These are phyloP conservation scores for Trichophyton equinum DNA, from an alignment of 2,329 filamentous ascomycete genomes.

Conservation along the genomic window DNA sequence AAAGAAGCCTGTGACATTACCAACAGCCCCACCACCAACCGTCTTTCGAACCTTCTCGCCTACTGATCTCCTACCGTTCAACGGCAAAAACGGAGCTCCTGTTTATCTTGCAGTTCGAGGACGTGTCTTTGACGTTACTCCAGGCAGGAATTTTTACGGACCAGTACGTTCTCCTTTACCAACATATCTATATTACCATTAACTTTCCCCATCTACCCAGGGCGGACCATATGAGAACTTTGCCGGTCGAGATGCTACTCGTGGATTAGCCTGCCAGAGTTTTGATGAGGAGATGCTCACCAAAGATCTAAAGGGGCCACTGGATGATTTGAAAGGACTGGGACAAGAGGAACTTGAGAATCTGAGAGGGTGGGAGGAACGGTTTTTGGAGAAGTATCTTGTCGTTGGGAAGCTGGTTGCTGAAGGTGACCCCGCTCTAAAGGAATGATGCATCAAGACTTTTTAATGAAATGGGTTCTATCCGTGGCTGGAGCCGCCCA, in stretches of 20 bases:
- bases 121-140: slow-evolving; percentile 76
- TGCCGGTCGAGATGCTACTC: slow-evolving; percentile 77
- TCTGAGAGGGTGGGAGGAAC: slow-evolving; percentile 80
- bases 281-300: slow-evolving; percentile 96
- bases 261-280: slow-evolving; percentile 78
- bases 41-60: slow-evolving; percentile 80
- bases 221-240: slow-evolving; percentile 95
- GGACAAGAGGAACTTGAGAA: slow-evolving; percentile 67
- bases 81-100: slow-evolving; percentile 58
- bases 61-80: slow-evolving; percentile 72
- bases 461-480: not conserved
- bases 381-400: slow-evolving; percentile 86
- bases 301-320: slow-evolving; percentile 68
- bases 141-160: slow-evolving; percentile 87
- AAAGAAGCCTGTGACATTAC: slow-evolving; percentile 39
- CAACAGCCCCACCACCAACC: slow-evolving; percentile 49
- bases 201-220: slow-evolving; percentile 15
- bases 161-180: slow-evolving; percentile 37
- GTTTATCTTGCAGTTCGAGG: slow-evolving; percentile 89
- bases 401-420: slow-evolving; percentile 80
- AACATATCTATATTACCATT: not conserved
- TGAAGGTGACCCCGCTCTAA: slow-evolving; percentile 38
- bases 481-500: not conserved
- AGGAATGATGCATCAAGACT: slow-evolving; percentile 8
- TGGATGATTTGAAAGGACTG: slow-evolving; percentile 64